phyloP scores from a whole-genome alignment of 1,284 basidiomycete genomes.

The Naganishia sp. region DNA sequence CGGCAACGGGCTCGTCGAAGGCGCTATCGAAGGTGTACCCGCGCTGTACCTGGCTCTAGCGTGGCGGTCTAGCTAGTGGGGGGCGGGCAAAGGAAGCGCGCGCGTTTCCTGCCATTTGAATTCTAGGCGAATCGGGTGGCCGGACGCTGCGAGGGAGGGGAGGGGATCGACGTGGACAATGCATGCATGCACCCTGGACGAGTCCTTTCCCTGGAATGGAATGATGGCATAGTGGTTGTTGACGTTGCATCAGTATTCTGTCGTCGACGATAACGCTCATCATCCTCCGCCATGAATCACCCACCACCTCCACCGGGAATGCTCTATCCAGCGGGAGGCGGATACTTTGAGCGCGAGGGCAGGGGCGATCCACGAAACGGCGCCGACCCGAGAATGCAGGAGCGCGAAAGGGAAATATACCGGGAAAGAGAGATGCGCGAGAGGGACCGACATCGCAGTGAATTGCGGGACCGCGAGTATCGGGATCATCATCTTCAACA shows the following conservation, averaged over 20 bases:
- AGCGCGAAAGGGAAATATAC: background rate
- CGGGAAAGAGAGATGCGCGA: constrained; percentile 6
- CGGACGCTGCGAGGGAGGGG: background rate
- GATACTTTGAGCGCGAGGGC: constrained; percentile 3
- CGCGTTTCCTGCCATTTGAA: no score
- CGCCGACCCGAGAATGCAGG: background rate
- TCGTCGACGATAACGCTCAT: no score
- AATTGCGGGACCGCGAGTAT: constrained; percentile 3
- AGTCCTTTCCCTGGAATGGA: background rate
- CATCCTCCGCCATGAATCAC: background rate
- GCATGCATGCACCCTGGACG: no score
- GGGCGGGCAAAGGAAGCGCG: background rate
- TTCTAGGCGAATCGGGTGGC: background rate
- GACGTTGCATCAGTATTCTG: background rate
- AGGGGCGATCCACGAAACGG: background rate
- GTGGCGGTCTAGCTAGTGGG: background rate
- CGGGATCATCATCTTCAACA: constrained; percentile 14
- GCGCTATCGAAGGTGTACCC: no score
- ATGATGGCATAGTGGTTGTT: background rate
- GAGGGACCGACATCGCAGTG: constrained; percentile 5
- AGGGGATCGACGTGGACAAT: background rate
- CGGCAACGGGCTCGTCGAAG: no score
- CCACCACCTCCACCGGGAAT: constrained; percentile 8
- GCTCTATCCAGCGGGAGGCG: background rate
- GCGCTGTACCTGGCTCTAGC: no score